Evolutionary conservation across 228 moss, liverwort and hornwort genomes (phyloP), one percentile per base, ranked within the genome.

Genomic region (Sphagnum magellanicum): DNA sequence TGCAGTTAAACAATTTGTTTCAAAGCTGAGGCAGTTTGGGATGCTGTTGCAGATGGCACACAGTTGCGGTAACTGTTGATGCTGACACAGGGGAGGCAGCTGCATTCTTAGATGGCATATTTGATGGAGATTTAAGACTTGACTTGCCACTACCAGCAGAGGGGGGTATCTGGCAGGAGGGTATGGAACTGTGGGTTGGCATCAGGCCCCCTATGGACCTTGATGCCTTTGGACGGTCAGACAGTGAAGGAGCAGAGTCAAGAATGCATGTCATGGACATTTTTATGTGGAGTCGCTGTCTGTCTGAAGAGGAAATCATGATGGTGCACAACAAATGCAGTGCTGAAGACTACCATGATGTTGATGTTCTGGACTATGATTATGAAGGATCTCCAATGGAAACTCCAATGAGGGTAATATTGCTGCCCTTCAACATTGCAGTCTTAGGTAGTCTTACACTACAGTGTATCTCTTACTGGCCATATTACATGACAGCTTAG

Each of bases 261-360:
- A 87, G 94, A 76, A 98, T 98, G 98, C 98, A 98, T 71, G 90
- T 90, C 32, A 98, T 93, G 98, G 98, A 98, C 77, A 87, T 98
- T 50, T 84, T 98, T 70, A 85, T 98, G 80, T 98, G 98, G 98
- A 91, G 98, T 32, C 87, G 94, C 62, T 83, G 93, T 67, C 75
- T 98, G 68, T 81, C 92, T 5, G 98, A 98, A 79, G 98, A 98
- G 75, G 98, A 98, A 71, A 90, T 98, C 16, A 64, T 90, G 74
- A 71, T 77, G 58, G 93, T 98, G 50, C 89, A 98, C 68, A 90
- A 92, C 53, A 87, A 86, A 74, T 89, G 90, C 46, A 93, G 81
- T 74, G 85, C 87, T 4, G 88, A 89, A 65, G 95, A 92, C 59
- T 91, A 89, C 68, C 91, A 89, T 77, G 92, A 90, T 48, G 75